These are phyloP conservation scores for Tanacetum coccineum DNA, from an alignment of 129 eudicot genomes.

Conservation along the genomic window DNA sequence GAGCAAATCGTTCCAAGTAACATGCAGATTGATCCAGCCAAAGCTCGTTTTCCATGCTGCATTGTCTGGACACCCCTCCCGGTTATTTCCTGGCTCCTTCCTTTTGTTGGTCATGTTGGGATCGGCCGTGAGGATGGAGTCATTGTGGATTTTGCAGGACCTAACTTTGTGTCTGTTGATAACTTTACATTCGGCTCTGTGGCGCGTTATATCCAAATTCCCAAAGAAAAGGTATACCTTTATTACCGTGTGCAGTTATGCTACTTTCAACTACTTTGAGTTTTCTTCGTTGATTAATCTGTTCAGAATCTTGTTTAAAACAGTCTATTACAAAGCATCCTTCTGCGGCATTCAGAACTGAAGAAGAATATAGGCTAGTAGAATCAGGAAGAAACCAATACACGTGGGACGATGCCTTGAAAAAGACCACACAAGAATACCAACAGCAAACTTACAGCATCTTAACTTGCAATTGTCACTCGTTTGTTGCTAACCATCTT, in stretches of 20 bases:
- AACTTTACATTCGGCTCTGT: slow-evolving; percentile 84
- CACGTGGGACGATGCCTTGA: slow-evolving; percentile 72
- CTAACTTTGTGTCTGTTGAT: slow-evolving; percentile 81
- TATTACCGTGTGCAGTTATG: too few species aligned
- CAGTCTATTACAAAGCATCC: slow-evolving; percentile 5
- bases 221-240: slow-evolving; percentile 58
- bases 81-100: slow-evolving; percentile 79
- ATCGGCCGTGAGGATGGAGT: slow-evolving; percentile 93
- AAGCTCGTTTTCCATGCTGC: slow-evolving; percentile 82
- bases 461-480: slow-evolving; percentile 89
- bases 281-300: background rate
- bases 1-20: slow-evolving; percentile 29
- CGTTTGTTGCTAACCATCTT: slow-evolving; percentile 81
- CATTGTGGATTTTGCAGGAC: slow-evolving; percentile 87
- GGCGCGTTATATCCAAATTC: slow-evolving; percentile 61
- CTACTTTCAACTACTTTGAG: background rate
- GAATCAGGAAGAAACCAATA: slow-evolving; percentile 40
- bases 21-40: slow-evolving; percentile 61
- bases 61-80: slow-evolving; percentile 96
- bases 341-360: slow-evolving; percentile 23
- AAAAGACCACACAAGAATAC: slow-evolving; percentile 68
- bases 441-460: slow-evolving; percentile 75
- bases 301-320: slow-evolving; percentile 6
- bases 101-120: slow-evolving; percentile 84
- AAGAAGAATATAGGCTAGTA: slow-evolving; percentile 32